Percentiles rank a stretch among this genome's conserved stretches.
Conservation (phyloP, 306 rosid species). For the Vicia sativa region DNA sequence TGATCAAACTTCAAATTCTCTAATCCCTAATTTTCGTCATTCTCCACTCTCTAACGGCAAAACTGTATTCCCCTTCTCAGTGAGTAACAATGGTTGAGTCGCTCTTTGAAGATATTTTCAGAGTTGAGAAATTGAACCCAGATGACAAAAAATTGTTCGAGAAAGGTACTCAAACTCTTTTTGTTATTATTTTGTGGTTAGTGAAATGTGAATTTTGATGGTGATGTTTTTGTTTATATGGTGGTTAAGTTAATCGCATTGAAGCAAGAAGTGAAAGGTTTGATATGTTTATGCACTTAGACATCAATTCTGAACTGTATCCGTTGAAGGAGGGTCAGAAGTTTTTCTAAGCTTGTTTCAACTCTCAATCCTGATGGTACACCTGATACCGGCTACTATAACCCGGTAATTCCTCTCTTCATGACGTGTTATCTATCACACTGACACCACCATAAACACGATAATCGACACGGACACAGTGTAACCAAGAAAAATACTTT, state of each 20-base stretch:
- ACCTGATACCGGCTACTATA: slow-evolving; percentile 81
- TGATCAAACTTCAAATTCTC: too few relatives aligned
- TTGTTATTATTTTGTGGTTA: not conserved
- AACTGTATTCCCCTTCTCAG: not conserved
- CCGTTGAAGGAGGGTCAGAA: slow-evolving; percentile 81
- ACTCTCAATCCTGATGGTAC: slow-evolving; percentile 91
- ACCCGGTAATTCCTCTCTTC: slow-evolving; percentile 56
- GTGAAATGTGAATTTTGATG: not conserved
- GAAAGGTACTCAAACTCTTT: slow-evolving; percentile 49
- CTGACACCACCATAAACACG: not conserved
- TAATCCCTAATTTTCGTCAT: too few relatives aligned
- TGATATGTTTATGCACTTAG: slow-evolving; percentile 97
- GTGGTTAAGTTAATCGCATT: slow-evolving; percentile 66
- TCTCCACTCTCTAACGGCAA: too few relatives aligned
- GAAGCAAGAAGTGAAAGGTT: slow-evolving; percentile 95
- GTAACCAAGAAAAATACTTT: too few relatives aligned
- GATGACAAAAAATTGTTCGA: slow-evolving; percentile 54
- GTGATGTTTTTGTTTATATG: slow-evolving; percentile 9
- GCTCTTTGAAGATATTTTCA: slow-evolving; percentile 85
- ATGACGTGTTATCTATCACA: not conserved
- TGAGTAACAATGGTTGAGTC: slow-evolving; percentile 61
- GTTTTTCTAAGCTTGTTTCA: slow-evolving; percentile 70
- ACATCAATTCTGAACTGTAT: slow-evolving; percentile 78
- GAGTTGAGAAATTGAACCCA: slow-evolving; percentile 55
- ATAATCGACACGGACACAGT: not conserved